Base-by-base conservation (phyloP, 805 yeast genomes). In the Pichia kluyveri region DNA sequence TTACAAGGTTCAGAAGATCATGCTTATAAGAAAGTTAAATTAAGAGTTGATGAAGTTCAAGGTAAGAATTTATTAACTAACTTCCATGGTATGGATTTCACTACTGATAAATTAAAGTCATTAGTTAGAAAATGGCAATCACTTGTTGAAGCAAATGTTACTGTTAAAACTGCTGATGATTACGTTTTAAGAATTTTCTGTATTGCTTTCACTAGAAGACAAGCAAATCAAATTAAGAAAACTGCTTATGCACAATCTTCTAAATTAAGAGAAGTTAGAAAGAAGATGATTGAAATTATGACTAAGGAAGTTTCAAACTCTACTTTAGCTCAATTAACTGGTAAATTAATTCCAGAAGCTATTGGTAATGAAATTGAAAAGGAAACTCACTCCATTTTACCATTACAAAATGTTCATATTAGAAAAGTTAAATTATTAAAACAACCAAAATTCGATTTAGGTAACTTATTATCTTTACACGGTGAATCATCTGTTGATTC, bases 71-170 rank as follows among this genome's bases (percentile, higher is more conserved):
- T 90, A 69, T 81, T 90, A 72, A 90, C 98, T 80, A 91, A 91
- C 95, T 91, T 90, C 95, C 97, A 90, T 82, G 98, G 98, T 69
- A 75, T 91, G 75, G 95, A 89, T 80, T 90, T 91, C 84, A 90
- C 98, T 69, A 79, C 95, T 60, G 97, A 90, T 80, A 91, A 91
- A 81, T 79, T 91, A 71, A 87, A 95, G 79, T 90, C 97, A 51
- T 81, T 91, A 73, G 97, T 90, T 58, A 88, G 97, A 83, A 90
- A 91, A 77, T 91, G 97, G 97, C 98, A 90, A 81, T 82, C 96
- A 60, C 80, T 91, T 74, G 95, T 90, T 64, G 98, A 90, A 81
- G 95, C 96, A 69, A 87, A 88, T 72, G 97, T 90, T 65, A 89
- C 98, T 63, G 97, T 89, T 69, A 90, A 90, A 86, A 90, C 98